These are phyloP conservation scores for Lachnellula subtilissima DNA, from an alignment of 2,329 filamentous ascomycete species.

Conservation along the genomic window DNA sequence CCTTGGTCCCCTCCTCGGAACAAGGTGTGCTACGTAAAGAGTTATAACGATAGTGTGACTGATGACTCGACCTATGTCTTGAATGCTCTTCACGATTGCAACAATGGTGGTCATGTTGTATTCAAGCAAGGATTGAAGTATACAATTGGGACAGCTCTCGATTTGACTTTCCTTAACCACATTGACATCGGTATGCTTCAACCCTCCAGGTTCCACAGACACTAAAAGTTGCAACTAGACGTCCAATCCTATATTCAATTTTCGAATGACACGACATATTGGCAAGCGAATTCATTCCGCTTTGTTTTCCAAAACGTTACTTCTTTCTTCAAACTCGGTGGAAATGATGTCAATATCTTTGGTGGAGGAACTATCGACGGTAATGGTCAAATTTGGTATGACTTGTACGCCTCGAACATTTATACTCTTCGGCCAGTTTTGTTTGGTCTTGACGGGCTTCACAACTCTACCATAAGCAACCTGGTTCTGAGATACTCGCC, in stretches of 20 bases:
- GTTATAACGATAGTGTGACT: constrained; percentile 21
- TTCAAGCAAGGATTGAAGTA: constrained; percentile 49
- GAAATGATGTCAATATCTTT: constrained; percentile 62
- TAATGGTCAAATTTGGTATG: constrained; percentile 60
- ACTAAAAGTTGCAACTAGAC: constrained; percentile 33
- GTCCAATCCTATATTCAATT: constrained; percentile 58
- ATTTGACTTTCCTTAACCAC: constrained; percentile 59
- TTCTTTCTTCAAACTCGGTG: constrained; percentile 63
- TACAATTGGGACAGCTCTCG: constrained; percentile 58
- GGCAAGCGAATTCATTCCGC: constrained; percentile 60
- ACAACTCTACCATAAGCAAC: constrained; percentile 54
- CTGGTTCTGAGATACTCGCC: constrained; percentile 56
- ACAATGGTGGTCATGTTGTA: constrained; percentile 57
- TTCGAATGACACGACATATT: constrained; percentile 63
- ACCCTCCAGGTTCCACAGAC: background rate
- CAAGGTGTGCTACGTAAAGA: constrained; percentile 27
- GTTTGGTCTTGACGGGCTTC: constrained; percentile 51
- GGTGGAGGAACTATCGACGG: constrained; percentile 60
- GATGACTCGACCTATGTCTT: constrained; percentile 44
- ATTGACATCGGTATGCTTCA: constrained; percentile 52
- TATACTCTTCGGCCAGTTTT: constrained; percentile 56
- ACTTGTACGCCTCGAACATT: constrained; percentile 47
- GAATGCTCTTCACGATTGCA: constrained; percentile 52
- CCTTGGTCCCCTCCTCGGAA: constrained; percentile 17
- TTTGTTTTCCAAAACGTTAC: constrained; percentile 63